Base-by-base conservation (phyloP, 1,139 yeast genomes). In the Yamadazyma aaseri region DNA sequence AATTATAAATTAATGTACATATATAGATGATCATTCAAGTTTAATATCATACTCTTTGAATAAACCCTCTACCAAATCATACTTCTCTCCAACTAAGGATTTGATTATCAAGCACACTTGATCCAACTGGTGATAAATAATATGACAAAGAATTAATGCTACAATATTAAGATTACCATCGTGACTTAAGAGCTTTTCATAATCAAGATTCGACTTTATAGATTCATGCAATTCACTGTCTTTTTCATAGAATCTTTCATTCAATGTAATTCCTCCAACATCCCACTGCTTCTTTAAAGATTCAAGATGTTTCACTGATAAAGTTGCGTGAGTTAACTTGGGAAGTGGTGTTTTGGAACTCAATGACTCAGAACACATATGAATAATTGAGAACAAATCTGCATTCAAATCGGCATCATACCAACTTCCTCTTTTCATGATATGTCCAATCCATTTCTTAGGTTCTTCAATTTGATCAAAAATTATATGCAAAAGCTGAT, bases 11-110 rank as follows among this genome's bases (percentile, higher is more conserved):
- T n/a, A 17, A 6, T 22, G 25, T 22, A 22, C 13, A 22, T 22
- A 22, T 22, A 22, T 6, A 22, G 22, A 12, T 20, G 17, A 18
- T 28, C 30, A 35, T 14, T 35, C 39, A 16, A 31, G 15, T 26
- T 37, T 35, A 9, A n/a, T 20, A 12, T 31, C 26, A 18, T 14
- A 14, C 12, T 12, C 22, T 15, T 5, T 33, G 5, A 35, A 15
- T 11, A 39, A 26, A 9, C 32, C 28, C 12, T 31, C 28, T 2
- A 26, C 30, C 15, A 46, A 42, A 36, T 60, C 65, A 33, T 51
- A 65, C 39, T 59, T 58, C 33, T 65, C 71, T 1, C 71, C 71
- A 8, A 65, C 71, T 29, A 65, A 49, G 4, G 60, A 53, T 39
- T 64, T 65, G 12, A 58, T 54, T 11, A 57, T 45, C 6, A 62